Evolutionary conservation across 2,329 filamentous ascomycete genomes (phyloP).

Genomic region (Colletotrichum destructivum): DNA sequence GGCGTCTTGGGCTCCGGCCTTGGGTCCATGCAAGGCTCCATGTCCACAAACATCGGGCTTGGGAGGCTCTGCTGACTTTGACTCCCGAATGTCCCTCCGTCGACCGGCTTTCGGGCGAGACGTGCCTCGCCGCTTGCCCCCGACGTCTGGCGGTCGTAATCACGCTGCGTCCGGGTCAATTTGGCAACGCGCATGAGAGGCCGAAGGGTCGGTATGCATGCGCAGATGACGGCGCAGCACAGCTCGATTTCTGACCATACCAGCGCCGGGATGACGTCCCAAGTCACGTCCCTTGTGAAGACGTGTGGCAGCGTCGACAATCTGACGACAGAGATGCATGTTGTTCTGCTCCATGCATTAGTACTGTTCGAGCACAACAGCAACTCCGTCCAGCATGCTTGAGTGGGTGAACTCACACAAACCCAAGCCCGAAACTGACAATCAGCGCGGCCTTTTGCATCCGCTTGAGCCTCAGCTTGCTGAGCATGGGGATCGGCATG

Average conservation of each 20-base stretch:
- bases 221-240: constrained; percentile 33
- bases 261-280: constrained; percentile 25
- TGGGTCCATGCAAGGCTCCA: constrained; percentile 1
- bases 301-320: constrained; percentile 17
- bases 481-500: constrained; percentile 34
- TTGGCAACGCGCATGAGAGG: constrained; percentile 14
- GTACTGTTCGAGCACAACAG: background rate
- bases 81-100: constrained; percentile 20
- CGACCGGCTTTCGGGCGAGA: constrained; percentile 8
- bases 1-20: constrained; percentile 7
- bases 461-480: constrained; percentile 11
- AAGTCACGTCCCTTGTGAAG: constrained; percentile 32
- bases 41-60: background rate
- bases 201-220: constrained; percentile 37
- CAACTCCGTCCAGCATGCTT: too few relatives aligned
- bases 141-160: background rate
- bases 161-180: background rate
- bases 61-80: constrained; percentile 30
- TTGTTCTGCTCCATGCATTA: constrained; percentile 18
- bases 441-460: constrained; percentile 20
- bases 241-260: constrained; percentile 34
- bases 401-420: constrained; percentile 20
- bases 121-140: constrained; percentile 2
- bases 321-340: constrained; percentile 31
- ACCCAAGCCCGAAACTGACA: constrained; percentile 37